Evolutionary conservation across 2,329 filamentous ascomycete species (phyloP), one percentile per base, ranked within the genome.

Genomic region (Zalaria obscura): DNA sequence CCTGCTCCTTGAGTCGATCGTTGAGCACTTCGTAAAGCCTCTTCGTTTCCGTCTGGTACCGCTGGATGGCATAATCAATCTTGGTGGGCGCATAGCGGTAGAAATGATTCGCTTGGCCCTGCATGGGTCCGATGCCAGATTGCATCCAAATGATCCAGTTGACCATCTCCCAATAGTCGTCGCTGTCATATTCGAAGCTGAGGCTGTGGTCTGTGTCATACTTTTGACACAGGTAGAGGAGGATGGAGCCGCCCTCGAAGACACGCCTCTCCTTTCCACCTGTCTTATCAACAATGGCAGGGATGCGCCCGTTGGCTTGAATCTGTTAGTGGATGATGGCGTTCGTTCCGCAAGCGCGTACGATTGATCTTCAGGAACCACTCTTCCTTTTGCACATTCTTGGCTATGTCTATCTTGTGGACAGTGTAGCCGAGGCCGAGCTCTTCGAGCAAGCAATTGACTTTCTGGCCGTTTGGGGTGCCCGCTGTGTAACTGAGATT

Each of bases 31-130:
- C 53, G 47, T 65, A 69, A 3, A 71, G 55, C 3, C 68, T 61
- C 46, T 63, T 66, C 4, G 66, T 68, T 50, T 70, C 68, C 27
- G 65, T 64, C 33, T 63, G 57, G 46, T 68, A 70, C n/a, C 67
- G 58, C 25, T 65, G 56, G 44, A 67, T 67, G 2, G 55, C 65
- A 45, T 67, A 68, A 39, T 60, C 52, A 25, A 67, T 66, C 45
- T 65, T 63, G 8, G 51, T 55, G 1, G 56, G 56, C 2, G 65
- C 64, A 36, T 66, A 66, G 40, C 62, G 59, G 44, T 60, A 60
- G 58, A 68, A 69, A 47, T 68, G 64, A 42, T 67, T 67, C 6
- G 65, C 65, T 56, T 68, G 65, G 27, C 65, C 63, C 47, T 63
- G 60, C 60, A 67, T 67, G 0, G 64, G 63, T 4, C 52, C 52